A percentile compares a stretch with the other conserved stretches of the same genome.
These are phyloP conservation scores for Elsinoe arachidis DNA, from an alignment of 2,329 filamentous ascomycete species.

Conservation along the genomic window DNA sequence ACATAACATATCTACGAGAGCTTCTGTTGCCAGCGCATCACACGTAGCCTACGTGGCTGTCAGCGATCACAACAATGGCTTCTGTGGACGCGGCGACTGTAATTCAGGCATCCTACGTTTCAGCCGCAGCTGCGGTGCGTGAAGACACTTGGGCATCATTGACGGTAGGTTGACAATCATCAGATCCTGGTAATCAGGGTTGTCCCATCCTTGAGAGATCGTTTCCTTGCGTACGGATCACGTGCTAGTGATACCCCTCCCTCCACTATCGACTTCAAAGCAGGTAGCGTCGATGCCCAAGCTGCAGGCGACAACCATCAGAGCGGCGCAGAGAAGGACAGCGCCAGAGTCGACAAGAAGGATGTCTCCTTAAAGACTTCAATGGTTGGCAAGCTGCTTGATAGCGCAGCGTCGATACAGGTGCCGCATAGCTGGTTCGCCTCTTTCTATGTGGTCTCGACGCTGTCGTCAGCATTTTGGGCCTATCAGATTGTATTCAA, in stretches of 20 bases:
- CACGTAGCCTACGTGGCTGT: not conserved
- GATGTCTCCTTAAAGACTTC: not conserved
- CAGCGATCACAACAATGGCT: not conserved
- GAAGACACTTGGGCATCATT: not conserved
- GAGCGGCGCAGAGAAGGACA: slow-evolving; percentile 1
- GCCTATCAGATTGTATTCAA: slow-evolving; percentile 50
- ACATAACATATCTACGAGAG: not conserved
- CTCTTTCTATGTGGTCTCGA: slow-evolving; percentile 73
- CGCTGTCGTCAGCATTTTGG: slow-evolving; percentile 67
- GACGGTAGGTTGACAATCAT: slow-evolving; percentile 12
- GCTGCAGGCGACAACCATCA: slow-evolving; percentile 17
- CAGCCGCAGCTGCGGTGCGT: slow-evolving; percentile 15
- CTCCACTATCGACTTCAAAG: not conserved
- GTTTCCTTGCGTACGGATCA: slow-evolving; percentile 54
- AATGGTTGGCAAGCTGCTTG: slow-evolving; percentile 40
- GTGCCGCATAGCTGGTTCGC: slow-evolving; percentile 86
- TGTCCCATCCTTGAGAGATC: slow-evolving; percentile 42
- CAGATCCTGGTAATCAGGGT: slow-evolving; percentile 45
- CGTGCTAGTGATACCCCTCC: slow-evolving; percentile 31
- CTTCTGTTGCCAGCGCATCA: not conserved
- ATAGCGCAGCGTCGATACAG: slow-evolving; percentile 34
- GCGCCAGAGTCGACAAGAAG: not conserved
- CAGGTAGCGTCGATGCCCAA: not conserved
- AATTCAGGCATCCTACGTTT: slow-evolving; percentile 14
- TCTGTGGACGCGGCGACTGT: slow-evolving; percentile 13